Percentiles rank a stretch among this genome's conserved stretches.
These are phyloP conservation scores for Scheffersomyces stambukii DNA, from an alignment of 1,139 yeast species.

Conservation along the genomic window DNA sequence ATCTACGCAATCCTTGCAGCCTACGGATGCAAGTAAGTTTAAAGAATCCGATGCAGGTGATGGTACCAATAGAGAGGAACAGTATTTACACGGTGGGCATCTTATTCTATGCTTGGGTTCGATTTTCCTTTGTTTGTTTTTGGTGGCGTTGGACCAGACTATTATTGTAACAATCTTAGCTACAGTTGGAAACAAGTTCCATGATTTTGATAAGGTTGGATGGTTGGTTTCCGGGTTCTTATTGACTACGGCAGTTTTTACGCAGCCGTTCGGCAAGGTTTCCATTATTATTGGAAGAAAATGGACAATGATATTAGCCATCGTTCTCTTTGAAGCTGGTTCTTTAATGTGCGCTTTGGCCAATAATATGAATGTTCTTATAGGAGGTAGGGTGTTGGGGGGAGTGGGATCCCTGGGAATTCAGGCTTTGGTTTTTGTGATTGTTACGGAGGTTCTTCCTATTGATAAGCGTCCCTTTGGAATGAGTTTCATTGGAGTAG, in stretches of 20 bases:
- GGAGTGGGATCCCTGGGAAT: conserved; percentile 37
- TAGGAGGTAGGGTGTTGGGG: conserved; percentile 35
- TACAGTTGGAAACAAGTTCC: conserved; percentile 33
- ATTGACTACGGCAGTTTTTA: conserved; percentile 35
- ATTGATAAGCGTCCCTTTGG: conserved; percentile 24
- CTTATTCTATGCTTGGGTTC: conserved; percentile 24
- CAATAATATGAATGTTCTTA: conserved; percentile 28
- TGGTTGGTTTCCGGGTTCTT: conserved; percentile 63
- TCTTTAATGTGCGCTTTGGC: conserved; percentile 37
- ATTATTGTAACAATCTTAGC: conserved; percentile 35
- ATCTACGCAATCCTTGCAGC: too few species aligned
- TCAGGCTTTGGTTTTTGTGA: conserved; percentile 23
- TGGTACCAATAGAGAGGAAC: conserved; percentile 37
- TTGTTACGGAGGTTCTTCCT: conserved; percentile 26
- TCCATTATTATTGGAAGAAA: conserved; percentile 48
- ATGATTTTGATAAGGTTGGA: conserved; percentile 49
- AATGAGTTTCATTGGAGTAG: conserved; percentile 40
- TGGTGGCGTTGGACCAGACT: conserved; percentile 41
- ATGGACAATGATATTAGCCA: conserved; percentile 29
- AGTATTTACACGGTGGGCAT: conserved; percentile 27
- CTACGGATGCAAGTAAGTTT: too few species aligned
- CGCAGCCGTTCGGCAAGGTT: conserved; percentile 36
- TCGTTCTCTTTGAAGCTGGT: conserved; percentile 34
- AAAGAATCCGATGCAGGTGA: conserved; percentile 40
- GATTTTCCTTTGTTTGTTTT: conserved; percentile 27